These are phyloP conservation scores for Russula lepida DNA, from an alignment of 768 basidiomycete genomes.

Conservation along the genomic window DNA sequence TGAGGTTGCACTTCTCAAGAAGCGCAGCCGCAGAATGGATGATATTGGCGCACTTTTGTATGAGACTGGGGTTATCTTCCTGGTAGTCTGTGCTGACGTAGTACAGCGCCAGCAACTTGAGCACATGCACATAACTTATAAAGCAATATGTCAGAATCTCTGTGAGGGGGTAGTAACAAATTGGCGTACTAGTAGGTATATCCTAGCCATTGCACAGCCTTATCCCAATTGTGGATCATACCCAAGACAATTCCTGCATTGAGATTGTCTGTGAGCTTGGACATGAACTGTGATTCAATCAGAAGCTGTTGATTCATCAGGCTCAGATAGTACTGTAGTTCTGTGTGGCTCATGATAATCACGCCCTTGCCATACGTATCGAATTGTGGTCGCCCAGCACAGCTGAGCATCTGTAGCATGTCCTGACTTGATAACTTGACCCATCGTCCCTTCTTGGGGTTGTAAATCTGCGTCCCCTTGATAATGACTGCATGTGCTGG, in stretches of 20 bases:
- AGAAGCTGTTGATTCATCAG: conserved; percentile 96
- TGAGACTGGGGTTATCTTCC: conserved; percentile 70
- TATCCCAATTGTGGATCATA: conserved; percentile 88
- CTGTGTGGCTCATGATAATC: conserved; percentile 96
- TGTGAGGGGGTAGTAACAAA: conserved; percentile 1
- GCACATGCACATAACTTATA: conserved; percentile 86
- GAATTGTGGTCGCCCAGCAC: conserved; percentile 94
- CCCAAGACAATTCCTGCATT: conserved; percentile 97
- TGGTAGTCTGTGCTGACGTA: conserved; percentile 84
- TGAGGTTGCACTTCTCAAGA: conserved; percentile 86
- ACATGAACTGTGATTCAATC: conserved; percentile 92
- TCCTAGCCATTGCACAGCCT: conserved; percentile 95
- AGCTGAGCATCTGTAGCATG: conserved; percentile 96
- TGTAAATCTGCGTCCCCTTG: conserved; percentile 99
- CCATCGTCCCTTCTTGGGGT: conserved; percentile 98
- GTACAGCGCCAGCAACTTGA: conserved; percentile 81
- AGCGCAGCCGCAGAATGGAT: conserved; percentile 87
- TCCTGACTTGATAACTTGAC: conserved; percentile 92
- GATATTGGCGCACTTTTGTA: conserved; percentile 94
- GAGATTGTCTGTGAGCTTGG: conserved; percentile 86
- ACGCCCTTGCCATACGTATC: conserved; percentile 97
- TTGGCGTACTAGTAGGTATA: conserved; percentile 69
- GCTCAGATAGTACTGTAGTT: conserved; percentile 94
- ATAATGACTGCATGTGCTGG: conserved; percentile 98
- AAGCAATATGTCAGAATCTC: conserved; percentile 19